phyloP scores from a whole-genome alignment of 1,284 basidiomycete genomes.

The Puccinia hordei region DNA sequence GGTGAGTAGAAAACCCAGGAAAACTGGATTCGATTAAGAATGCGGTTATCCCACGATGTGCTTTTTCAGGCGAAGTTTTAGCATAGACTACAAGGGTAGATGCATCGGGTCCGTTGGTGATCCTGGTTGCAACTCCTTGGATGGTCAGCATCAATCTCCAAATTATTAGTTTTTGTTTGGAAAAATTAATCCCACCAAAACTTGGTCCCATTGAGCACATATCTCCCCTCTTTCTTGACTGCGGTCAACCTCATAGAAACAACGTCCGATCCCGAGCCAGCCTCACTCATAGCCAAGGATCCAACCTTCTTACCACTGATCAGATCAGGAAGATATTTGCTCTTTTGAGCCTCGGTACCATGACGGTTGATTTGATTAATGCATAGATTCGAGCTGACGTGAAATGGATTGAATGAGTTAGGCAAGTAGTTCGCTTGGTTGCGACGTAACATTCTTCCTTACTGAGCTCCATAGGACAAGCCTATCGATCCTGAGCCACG shows the following conservation, averaged over 20 bases:
- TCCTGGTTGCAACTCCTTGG: slow-evolving; percentile 65
- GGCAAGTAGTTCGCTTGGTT: neutral
- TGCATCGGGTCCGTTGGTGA: slow-evolving; percentile 89
- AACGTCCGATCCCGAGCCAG: slow-evolving; percentile 86
- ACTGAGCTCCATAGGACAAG: slow-evolving; percentile 87
- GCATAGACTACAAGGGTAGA: slow-evolving; percentile 91
- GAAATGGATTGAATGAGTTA: neutral
- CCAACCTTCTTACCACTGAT: slow-evolving; percentile 81
- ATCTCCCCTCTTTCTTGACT: slow-evolving; percentile 73
- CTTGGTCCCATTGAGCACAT: slow-evolving; percentile 82
- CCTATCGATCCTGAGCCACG: slow-evolving; percentile 85
- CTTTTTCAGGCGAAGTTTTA: slow-evolving; percentile 73
- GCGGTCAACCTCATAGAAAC: slow-evolving; percentile 84
- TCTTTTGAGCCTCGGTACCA: slow-evolving; percentile 81
- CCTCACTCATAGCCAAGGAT: slow-evolving; percentile 89
- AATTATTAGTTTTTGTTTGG: neutral
- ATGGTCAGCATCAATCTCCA: slow-evolving; percentile 19
- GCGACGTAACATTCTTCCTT: slow-evolving; percentile 50
- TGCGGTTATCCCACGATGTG: slow-evolving; percentile 85
- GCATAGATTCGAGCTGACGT: slow-evolving; percentile 72
- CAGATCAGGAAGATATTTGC: slow-evolving; percentile 81
- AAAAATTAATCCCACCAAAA: slow-evolving; percentile 71
- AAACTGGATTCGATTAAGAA: slow-evolving; percentile 83
- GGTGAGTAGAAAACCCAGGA: slow-evolving; percentile 82
- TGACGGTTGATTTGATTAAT: slow-evolving; percentile 81